Percentiles rank a stretch among this genome's conserved stretches.
phyloP scores from a whole-genome alignment of 345 rosid genomes.

The Aquilaria sinensis region DNA sequence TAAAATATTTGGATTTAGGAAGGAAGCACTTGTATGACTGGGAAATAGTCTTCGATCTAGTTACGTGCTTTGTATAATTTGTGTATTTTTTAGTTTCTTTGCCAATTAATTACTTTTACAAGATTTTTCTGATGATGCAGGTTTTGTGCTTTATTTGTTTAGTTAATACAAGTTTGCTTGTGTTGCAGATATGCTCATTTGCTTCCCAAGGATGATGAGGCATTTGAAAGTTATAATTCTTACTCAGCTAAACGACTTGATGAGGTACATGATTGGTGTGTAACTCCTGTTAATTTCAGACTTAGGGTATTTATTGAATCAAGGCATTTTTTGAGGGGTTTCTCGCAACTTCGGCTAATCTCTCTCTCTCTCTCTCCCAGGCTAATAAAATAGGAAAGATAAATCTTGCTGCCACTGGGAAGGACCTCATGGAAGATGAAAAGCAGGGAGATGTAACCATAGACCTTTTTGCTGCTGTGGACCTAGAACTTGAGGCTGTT shows the following conservation, averaged over 20 bases:
- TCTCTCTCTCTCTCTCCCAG: slow-evolving; percentile 27
- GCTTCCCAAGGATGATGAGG: slow-evolving; percentile 88
- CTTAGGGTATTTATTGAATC: no score
- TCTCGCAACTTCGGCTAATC: background rate
- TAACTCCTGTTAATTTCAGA: no score
- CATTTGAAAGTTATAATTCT: slow-evolving; percentile 69
- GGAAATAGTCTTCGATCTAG: no score
- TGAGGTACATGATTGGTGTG: slow-evolving; percentile 45
- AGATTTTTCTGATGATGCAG: no score
- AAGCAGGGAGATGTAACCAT: slow-evolving; percentile 91
- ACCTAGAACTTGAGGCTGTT: slow-evolving; percentile 92
- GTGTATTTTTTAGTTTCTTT: no score
- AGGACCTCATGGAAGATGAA: slow-evolving; percentile 99
- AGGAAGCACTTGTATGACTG: no score
- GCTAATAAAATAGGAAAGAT: slow-evolving; percentile 97
- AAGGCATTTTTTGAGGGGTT: background rate
- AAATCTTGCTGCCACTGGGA: slow-evolving; percentile 99
- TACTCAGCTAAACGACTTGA: slow-evolving; percentile 76
- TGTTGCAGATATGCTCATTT: slow-evolving; percentile 77
- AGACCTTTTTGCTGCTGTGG: slow-evolving; percentile 87
- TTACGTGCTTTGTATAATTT: no score
- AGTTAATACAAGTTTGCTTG: slow-evolving; percentile 1
- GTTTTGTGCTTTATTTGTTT: no score
- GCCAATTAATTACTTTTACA: no score
- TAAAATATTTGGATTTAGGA: no score